These are phyloP conservation scores for Paragyromitra xinjiangensis DNA, from an alignment of 495 filamentous ascomycete genomes.

Conservation along the genomic window DNA sequence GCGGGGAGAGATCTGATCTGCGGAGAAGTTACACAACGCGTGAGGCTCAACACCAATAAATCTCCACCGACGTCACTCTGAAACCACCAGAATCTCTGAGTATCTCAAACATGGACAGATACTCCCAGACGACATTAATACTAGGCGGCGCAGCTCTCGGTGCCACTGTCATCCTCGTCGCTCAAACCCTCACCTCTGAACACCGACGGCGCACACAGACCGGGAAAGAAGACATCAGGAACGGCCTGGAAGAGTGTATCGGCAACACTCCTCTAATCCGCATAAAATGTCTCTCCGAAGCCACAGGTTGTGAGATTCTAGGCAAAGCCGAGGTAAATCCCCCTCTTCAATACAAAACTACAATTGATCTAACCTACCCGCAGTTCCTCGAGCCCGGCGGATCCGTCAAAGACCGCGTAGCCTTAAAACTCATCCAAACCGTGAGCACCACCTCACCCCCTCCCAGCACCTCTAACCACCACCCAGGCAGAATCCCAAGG, in stretches of 20 bases:
- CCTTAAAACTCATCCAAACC: slow-evolving; percentile 82
- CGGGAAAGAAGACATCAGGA: slow-evolving; percentile 59
- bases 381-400: slow-evolving; percentile 93
- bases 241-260: slow-evolving; percentile 91
- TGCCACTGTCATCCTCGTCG: slow-evolving; percentile 31
- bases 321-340: slow-evolving; percentile 82
- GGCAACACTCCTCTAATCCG: slow-evolving; percentile 91
- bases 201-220: slow-evolving; percentile 6
- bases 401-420: slow-evolving; percentile 94
- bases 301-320: slow-evolving; percentile 91
- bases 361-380: background rate
- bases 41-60: slow-evolving; percentile 12
- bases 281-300: slow-evolving; percentile 86
- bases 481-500: slow-evolving; percentile 77
- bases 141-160: slow-evolving; percentile 47
- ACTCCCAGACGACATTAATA: slow-evolving; percentile 21
- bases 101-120: slow-evolving; percentile 29
- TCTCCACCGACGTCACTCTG: slow-evolving; percentile 31
- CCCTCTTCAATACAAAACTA: background rate
- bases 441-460: slow-evolving; percentile 60
- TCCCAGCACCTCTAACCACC: slow-evolving; percentile 3
- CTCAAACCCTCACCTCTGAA: slow-evolving; percentile 33
- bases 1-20: background rate
- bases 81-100: background rate
- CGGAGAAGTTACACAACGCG: slow-evolving; percentile 3